phyloP scores from a whole-genome alignment of 352 stramenopile genomes.

The Phytopythium kandeliae region DNA sequence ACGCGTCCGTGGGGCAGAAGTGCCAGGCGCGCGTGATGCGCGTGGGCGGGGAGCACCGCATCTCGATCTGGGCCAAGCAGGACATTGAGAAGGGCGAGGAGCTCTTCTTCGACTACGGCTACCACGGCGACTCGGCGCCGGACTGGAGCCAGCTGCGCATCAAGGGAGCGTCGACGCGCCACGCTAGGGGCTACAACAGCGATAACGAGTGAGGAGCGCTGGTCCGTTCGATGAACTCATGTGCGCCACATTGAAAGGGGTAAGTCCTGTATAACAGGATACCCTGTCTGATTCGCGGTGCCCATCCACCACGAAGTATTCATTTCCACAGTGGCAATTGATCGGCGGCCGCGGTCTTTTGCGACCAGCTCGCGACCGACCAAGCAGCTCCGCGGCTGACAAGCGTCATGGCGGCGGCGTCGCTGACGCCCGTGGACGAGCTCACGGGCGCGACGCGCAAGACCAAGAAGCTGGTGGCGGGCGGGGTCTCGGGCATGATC shows the following conservation, averaged over 20 bases:
- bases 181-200: slow-evolving; percentile 11
- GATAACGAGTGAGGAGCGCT: slow-evolving; percentile 10
- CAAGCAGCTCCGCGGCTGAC: too few relatives aligned
- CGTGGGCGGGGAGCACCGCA: slow-evolving; percentile 82
- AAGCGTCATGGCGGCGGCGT: slow-evolving; percentile 8
- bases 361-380: too few relatives aligned
- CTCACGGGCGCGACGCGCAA: slow-evolving; percentile 31
- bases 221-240: too few relatives aligned
- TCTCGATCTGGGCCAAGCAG: slow-evolving; percentile 89
- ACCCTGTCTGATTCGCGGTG: background rate
- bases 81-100: slow-evolving; percentile 84
- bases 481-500: slow-evolving; percentile 69
- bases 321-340: background rate
- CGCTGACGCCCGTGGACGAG: slow-evolving; percentile 21
- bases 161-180: slow-evolving; percentile 17
- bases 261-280: background rate
- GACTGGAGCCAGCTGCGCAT: slow-evolving; percentile 64
- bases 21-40: slow-evolving; percentile 74
- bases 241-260: too few relatives aligned
- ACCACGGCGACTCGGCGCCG: slow-evolving; percentile 47
- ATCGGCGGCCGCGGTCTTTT: too few relatives aligned
- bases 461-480: slow-evolving; percentile 67
- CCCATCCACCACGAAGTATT: background rate
- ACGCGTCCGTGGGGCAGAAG: slow-evolving; percentile 63
- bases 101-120: slow-evolving; percentile 69